Conservation (phyloP, 495 filamentous ascomycete species). For the Xylaria acuta region DNA sequence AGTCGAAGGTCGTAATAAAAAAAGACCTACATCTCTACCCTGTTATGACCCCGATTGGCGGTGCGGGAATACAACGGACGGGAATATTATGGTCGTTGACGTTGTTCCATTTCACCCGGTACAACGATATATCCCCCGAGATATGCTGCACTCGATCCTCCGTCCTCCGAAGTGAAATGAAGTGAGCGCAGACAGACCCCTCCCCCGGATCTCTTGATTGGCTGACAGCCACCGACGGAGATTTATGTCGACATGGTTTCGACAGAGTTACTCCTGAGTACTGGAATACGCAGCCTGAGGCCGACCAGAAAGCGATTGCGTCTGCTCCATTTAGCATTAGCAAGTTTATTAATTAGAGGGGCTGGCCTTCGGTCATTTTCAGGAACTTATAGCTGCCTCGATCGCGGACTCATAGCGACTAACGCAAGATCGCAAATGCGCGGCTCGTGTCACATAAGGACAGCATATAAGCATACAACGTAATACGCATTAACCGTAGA, state of each 20-base stretch:
- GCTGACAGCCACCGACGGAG: neutral
- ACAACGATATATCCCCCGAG: neutral
- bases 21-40: slow-evolving; percentile 3
- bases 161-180: neutral
- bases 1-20: neutral
- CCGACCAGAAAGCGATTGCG: neutral
- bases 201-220: neutral
- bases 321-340: neutral
- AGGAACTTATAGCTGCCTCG: neutral
- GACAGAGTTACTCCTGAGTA: neutral
- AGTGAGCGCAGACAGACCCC: too few species aligned
- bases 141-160: slow-evolving; percentile 5
- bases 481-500: neutral
- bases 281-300: neutral
- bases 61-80: neutral
- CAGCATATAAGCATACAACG: neutral
- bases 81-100: neutral
- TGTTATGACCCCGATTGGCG: neutral
- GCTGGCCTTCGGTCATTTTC: neutral
- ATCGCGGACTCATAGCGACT: neutral
- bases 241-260: neutral
- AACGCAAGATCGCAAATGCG: neutral
- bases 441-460: too few species aligned
- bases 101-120: neutral
- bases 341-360: too few species aligned